Base-by-base conservation (phyloP, 345 rosid genomes). In the Linum usitatissimum region DNA sequence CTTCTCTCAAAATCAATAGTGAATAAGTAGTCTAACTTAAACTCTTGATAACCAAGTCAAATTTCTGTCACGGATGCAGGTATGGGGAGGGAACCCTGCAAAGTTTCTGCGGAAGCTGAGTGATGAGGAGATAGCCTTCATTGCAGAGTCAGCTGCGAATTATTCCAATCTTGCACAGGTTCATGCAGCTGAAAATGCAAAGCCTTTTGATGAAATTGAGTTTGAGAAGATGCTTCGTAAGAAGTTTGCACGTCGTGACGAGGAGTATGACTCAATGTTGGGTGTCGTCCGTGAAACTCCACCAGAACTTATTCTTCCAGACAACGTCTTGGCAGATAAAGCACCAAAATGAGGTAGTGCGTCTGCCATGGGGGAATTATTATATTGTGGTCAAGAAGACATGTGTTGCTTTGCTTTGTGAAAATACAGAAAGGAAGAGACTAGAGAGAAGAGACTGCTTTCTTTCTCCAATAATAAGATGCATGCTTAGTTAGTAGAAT, bases 21-120 rank as follows among this genome's bases (percentile, higher is more conserved):
- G 18, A 54, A n/a, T 19, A 17, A 18, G 57, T 6, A n/a, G 21
- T 54, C 5, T 21, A 54, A 9, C 5, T 18, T 34, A 30, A 1
- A 10, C 12, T 55, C 28, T 23, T 23, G 28, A 2, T 23, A 23
- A 23, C 28, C 28, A 23, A 1, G 28, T 23, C 28, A 23, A 23
- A 23, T 23, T 53, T 10, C 57, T 30, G 39, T 36, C 36, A 30
- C 53, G 15, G 60, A 39, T 59, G 72, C 77, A 89, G 98, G 84
- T 92, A 38, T 92, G 95, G 97, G 98, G 84, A 78, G 98, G 98
- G 69, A 92, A 92, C 73, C 95, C 98, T 9, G 98, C 97, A 63
- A 87, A 74, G 78, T 92, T 92, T 72, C 77, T 92, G 78, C 82
- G 98, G 73, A 85, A 87, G 84, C 86, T 92, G 55, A 80, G 80